These are phyloP conservation scores for Rosa rugosa DNA, from an alignment of 306 rosid species.

Conservation along the genomic window DNA sequence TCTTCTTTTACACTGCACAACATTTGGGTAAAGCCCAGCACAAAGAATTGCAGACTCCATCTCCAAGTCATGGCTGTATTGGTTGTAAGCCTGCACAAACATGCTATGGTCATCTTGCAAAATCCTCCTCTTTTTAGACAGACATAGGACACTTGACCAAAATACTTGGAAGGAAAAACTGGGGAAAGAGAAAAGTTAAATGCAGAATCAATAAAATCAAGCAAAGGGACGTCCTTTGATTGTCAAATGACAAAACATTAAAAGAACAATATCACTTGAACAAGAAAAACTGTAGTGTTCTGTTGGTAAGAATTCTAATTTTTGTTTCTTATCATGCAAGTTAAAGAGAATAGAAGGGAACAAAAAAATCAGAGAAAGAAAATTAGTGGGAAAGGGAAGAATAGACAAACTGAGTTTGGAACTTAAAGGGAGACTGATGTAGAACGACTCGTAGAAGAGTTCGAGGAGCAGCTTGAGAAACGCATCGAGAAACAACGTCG, in stretches of 20 bases:
- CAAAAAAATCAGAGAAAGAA: background rate
- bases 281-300: background rate
- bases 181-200: background rate
- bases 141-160: background rate
- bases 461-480: no score
- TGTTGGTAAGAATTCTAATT: background rate
- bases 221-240: background rate
- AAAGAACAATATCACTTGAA: background rate
- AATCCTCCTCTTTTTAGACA: slow-evolving; percentile 12
- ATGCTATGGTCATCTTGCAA: slow-evolving; percentile 17
- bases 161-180: background rate
- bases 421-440: background rate
- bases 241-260: background rate
- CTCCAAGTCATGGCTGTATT: slow-evolving; percentile 84
- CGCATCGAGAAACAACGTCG: no score
- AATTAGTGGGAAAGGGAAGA: background rate
- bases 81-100: slow-evolving; percentile 80
- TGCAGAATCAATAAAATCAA: slow-evolving; percentile 7
- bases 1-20: slow-evolving; percentile 93
- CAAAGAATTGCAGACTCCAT: slow-evolving; percentile 94
- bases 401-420: background rate
- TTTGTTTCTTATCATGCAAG: background rate
- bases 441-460: no score
- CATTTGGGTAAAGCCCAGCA: slow-evolving; percentile 94
- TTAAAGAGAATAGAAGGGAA: background rate